phyloP scores from a whole-genome alignment of 1,284 basidiomycete species.

The Sphagnurus paluster region DNA sequence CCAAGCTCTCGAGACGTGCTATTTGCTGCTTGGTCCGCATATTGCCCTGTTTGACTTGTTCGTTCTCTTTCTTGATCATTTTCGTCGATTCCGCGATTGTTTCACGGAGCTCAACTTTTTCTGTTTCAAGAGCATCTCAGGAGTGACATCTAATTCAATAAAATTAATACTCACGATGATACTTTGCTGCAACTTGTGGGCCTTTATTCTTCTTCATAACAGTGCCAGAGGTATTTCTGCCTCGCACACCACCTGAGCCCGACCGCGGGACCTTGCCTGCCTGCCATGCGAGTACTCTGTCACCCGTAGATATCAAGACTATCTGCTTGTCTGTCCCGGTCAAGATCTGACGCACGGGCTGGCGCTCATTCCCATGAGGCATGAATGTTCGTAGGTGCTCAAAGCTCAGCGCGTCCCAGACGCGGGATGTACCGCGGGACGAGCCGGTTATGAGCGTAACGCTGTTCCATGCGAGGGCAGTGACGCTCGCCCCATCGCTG shows the following conservation, averaged over 20 bases:
- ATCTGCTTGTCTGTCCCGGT: constrained; percentile 58
- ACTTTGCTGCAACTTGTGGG: constrained; percentile 40
- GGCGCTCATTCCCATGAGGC: constrained; percentile 36
- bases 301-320: constrained; percentile 64
- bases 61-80: constrained; percentile 51
- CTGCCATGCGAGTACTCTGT: constrained; percentile 69
- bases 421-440: constrained; percentile 57
- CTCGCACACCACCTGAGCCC: constrained; percentile 30
- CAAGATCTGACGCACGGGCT: constrained; percentile 61
- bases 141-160: constrained; percentile 22
- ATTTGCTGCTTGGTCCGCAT: constrained; percentile 58
- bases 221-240: constrained; percentile 24
- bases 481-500: constrained; percentile 54
- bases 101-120: constrained; percentile 62
- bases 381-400: constrained; percentile 54
- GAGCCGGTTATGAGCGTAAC: constrained; percentile 64
- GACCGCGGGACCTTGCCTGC: constrained; percentile 47
- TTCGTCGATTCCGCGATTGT: constrained; percentile 63
- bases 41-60: constrained; percentile 35
- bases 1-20: constrained; percentile 58
- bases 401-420: constrained; percentile 71
- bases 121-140: constrained; percentile 34
- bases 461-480: constrained; percentile 61
- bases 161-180: constrained; percentile 41
- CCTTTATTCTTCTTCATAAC: constrained; percentile 35